Evolutionary conservation across 1,284 basidiomycete genomes (phyloP), one percentile per base, ranked within the genome.

Genomic region (Hortiboletus rubellus): DNA sequence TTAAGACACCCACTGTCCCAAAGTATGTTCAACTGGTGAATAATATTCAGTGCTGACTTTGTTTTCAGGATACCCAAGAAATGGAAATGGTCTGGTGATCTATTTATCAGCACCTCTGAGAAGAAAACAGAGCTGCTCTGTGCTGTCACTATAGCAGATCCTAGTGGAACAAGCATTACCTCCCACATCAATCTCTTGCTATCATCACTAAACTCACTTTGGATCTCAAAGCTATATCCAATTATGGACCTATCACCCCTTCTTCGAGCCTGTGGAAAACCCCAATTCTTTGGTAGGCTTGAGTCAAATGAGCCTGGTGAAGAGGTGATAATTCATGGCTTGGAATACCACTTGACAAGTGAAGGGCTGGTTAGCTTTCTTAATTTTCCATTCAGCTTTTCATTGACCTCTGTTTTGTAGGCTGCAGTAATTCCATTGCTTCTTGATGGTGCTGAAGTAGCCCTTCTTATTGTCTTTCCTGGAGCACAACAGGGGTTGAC

Each of bases 281-380:
- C 78, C 11, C 76, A 82, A 33, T 86, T 87, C 59, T 74, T 81
- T 60, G 85, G 79, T 10, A 74, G 66, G 52, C 60, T 82, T n/a
- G 70, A 66, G 5, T 73, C 79, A 46, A 62, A 79, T 14, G 74
- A 72, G 7, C 67, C 71, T 14, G 68, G 69, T 42, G 79, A 80
- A 36, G 66, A 72, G 18, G 76, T 78, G 46, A 60, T 73, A 0
- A 70, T 88, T 48, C 67, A 66, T 40, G 73, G 77, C 8, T 62
- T 89, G 10, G 71, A 73, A 17, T 59, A 65, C 4, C 81, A 82
- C 59, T 78, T 89, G 78, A 61, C 62, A 27, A 74, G 67, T 60
- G 72, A 75, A 57, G 70, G 75, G 58, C 71, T 81, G 71, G 83
- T 82, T 60, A 18, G 73, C 56, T 41, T 48, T 66, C 43, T 43